A percentile compares a stretch with the other conserved stretches of the same genome.
These are phyloP conservation scores for Oldenlandia corymbosa DNA, from an alignment of 257 asterid species.

Conservation along the genomic window DNA sequence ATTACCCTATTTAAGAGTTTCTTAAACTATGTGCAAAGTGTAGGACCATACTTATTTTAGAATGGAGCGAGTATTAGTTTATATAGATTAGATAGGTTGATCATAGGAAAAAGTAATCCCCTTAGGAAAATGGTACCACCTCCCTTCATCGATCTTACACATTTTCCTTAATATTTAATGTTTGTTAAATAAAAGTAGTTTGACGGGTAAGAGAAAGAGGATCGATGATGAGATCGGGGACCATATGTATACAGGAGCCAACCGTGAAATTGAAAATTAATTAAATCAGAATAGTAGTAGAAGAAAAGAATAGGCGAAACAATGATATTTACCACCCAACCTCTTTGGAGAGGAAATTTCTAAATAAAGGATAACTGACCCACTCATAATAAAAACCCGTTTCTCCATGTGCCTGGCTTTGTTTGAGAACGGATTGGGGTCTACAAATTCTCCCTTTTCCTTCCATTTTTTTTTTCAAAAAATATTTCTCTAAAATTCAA, in stretches of 20 bases:
- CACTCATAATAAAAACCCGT: conserved; percentile 27
- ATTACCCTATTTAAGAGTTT: too few species aligned
- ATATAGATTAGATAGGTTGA: not conserved
- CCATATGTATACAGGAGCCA: not conserved
- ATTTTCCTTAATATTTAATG: too few species aligned
- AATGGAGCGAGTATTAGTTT: too few species aligned
- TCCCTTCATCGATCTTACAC: too few species aligned
- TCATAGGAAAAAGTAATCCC: not conserved
- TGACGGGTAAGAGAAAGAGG: not conserved
- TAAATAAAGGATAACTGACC: conserved; percentile 36
- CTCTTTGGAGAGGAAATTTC: conserved; percentile 43
- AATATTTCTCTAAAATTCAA: too few species aligned
- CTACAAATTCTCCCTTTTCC: conserved; percentile 9
- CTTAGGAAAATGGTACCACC: too few species aligned
- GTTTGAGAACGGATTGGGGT: conserved; percentile 26
- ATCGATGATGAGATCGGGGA: too few species aligned
- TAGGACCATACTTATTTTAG: too few species aligned
- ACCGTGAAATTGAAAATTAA: not conserved
- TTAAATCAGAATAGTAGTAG: too few species aligned
- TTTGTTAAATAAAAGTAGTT: too few species aligned
- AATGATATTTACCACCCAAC: conserved; percentile 26
- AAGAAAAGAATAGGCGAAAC: conserved; percentile 7
- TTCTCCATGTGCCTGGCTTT: conserved; percentile 30
- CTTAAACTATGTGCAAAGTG: too few species aligned
- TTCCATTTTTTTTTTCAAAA: not conserved